Base-by-base conservation (phyloP, 345 rosid species). In the Erodium maritimum region DNA sequence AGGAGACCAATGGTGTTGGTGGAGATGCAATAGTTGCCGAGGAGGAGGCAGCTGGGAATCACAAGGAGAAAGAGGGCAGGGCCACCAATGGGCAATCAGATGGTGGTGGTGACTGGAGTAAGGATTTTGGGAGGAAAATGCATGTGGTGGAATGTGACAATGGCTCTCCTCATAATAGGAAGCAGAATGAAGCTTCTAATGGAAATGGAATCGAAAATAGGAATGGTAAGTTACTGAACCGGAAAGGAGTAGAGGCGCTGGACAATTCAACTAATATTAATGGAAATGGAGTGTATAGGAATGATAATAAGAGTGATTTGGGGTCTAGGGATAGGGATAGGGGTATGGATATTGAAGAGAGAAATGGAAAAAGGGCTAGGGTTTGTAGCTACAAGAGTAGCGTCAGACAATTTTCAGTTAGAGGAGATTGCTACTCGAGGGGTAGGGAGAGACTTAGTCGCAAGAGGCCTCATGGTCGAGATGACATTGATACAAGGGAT, bases 401-500 rank as follows among this genome's bases (percentile, higher is more conserved):
- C 50, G 81, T 69, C 53, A 72, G 73, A 65, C 74, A 58, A 17
- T 61, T 61, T 65, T 54, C 68, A 9, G 57, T 63, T 58, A 77
- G 84, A 69, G 80, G 82, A 50, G 78, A 69, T 17, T 54, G 53
- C 69, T 61, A 70, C 37, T 63, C 69, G 58, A 67, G 82, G 71
- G 85, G 81, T 29, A 79, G 80, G 73, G 93, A 80, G 57, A 83
- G 80, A 55, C 62, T 52, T 60, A 62, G 61, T 72, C 77, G 77
- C 69, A 91, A 91, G 79, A 79, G 95, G 56, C 45, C 61, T 29
- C 79, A 86, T 0, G 87, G 79, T 59, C 71, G 83, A 79, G 90
- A 84, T 29, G 90, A 79, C 46, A 52, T 50, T 52, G 87, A 75
- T 65, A 65, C 79, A 33, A 77, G 75, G 65, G 85, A 79, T 29